Percentiles rank a stretch among this genome's conserved stretches.
These are phyloP conservation scores for Agapanthus africanus DNA, from an alignment of 106 monocot genomes.

Conservation along the genomic window DNA sequence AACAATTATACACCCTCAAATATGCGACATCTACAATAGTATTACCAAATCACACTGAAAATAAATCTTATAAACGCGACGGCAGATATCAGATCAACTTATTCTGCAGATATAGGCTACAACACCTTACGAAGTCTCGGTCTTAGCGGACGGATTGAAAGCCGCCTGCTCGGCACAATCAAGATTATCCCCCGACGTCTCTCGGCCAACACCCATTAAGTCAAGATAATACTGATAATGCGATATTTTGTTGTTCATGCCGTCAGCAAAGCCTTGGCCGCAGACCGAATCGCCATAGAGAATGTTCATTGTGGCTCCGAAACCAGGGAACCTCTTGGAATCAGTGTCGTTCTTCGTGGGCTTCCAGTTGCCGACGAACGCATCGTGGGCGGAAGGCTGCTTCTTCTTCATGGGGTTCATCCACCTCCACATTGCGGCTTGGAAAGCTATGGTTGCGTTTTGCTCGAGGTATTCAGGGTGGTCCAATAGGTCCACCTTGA, in stretches of 20 bases:
- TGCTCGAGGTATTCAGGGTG: slow-evolving; percentile 83
- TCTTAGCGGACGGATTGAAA: slow-evolving; percentile 58
- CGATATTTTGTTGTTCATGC: slow-evolving; percentile 87
- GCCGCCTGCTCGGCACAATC: slow-evolving; percentile 75
- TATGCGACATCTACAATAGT: background rate
- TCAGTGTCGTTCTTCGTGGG: slow-evolving; percentile 87
- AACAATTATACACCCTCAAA: background rate
- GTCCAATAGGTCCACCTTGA: slow-evolving; percentile 58
- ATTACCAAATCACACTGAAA: background rate
- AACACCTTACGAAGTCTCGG: too few relatives aligned
- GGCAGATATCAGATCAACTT: background rate
- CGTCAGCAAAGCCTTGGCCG: slow-evolving; percentile 67
- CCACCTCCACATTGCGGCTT: slow-evolving; percentile 85
- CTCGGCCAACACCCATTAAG: slow-evolving; percentile 80
- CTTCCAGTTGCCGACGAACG: slow-evolving; percentile 83
- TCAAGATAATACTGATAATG: slow-evolving; percentile 94
- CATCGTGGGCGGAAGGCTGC: slow-evolving; percentile 93
- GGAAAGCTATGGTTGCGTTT: slow-evolving; percentile 86
- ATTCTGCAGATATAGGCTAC: too few relatives aligned
- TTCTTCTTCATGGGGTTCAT: slow-evolving; percentile 81
- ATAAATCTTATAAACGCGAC: background rate
- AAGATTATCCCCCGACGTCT: slow-evolving; percentile 68
- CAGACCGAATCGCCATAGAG: slow-evolving; percentile 69
- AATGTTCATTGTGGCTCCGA: slow-evolving; percentile 86
- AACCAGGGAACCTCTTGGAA: slow-evolving; percentile 79